Base-by-base conservation (phyloP, 2,329 filamentous ascomycete genomes). In the Rutstroemia sp. region DNA sequence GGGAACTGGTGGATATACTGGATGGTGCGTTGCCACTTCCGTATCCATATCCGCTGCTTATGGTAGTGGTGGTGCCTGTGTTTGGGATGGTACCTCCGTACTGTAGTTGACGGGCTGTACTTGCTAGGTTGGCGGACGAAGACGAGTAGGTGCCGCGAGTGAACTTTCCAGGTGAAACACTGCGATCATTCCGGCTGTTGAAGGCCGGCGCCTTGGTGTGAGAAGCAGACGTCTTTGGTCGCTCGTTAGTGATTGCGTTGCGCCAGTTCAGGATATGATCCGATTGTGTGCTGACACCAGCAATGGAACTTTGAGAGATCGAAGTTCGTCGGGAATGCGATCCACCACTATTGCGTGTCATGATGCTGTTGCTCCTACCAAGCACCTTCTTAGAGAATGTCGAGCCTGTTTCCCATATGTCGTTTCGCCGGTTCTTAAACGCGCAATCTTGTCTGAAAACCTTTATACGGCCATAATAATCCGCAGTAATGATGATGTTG, bases 221-320 rank as follows among this genome's bases (percentile, higher is more conserved):
- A 21, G 49, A 53, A 27, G 9, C 23, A 17, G 47, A 72, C 69
- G 63, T 75, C 79, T 59, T 78, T 68, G 57, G 68, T 27, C 57
- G 62, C 68, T 61, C 62, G 58, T 77, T 78, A 5, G 76, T 74
- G 56, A 88, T 79, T 12, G 79, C 80, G 62, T 95, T 89, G 3
- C 92, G 83, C 92, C 92, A 99, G 50, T 83, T 88, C 61, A 95
- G 79, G 62, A 96, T 96, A 16, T 89, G 82, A 61, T 97, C 92
- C 1, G 86, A 63, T 34, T 60, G 62, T 36, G 65, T 69, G 2
- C 64, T 65, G 2, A 69, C 66, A 1, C 69, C 55, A 6, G 58
- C 51, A 14, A 64, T 46, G 34, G 66, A 66, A 57, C 63, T 63
- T 51, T 69, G 67, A 17, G 74, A 61, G 60, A 65, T 70, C 58